phyloP scores from a whole-genome alignment of 805 yeast genomes.

The Wickerhamiella siamensis region DNA sequence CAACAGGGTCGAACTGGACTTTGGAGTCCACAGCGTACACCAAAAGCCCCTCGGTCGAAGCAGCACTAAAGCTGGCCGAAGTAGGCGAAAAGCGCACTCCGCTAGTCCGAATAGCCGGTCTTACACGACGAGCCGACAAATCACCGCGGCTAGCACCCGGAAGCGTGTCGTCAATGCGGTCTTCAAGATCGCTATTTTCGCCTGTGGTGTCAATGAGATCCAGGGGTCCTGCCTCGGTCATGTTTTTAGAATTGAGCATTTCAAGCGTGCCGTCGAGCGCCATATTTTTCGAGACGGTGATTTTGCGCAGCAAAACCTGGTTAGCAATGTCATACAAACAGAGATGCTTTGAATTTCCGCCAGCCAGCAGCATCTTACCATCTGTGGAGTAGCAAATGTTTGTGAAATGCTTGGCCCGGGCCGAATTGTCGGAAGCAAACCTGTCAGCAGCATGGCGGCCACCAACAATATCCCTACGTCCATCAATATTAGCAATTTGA shows the following conservation, averaged over 20 bases:
- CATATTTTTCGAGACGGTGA: conserved; percentile 81
- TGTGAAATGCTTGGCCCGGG: conserved; percentile 71
- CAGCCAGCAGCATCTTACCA: conserved; percentile 78
- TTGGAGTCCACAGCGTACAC: conserved; percentile 65
- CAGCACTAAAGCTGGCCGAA: conserved; percentile 79
- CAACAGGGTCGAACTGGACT: conserved; percentile 77
- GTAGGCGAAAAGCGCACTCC: conserved; percentile 78
- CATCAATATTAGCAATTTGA: conserved; percentile 74
- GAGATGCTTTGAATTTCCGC: conserved; percentile 81
- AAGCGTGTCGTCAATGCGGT: conserved; percentile 53
- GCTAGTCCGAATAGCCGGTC: conserved; percentile 76
- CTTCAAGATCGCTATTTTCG: conserved; percentile 74
- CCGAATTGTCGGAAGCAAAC: conserved; percentile 64
- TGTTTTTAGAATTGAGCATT: conserved; percentile 58
- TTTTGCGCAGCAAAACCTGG: conserved; percentile 71
- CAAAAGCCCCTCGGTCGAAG: conserved; percentile 85
- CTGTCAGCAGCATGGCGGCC: conserved; percentile 78
- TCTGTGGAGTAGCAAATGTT: conserved; percentile 77
- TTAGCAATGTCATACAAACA: conserved; percentile 84
- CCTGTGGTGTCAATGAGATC: conserved; percentile 75
- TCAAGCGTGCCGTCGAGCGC: conserved; percentile 76
- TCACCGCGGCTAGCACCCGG: conserved; percentile 87
- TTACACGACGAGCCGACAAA: conserved; percentile 53
- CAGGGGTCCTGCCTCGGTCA: conserved; percentile 80
- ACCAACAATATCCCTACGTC: conserved; percentile 67